phyloP scores from a whole-genome alignment of 2,329 filamentous ascomycete species.

The Xylaria arbuscula region DNA sequence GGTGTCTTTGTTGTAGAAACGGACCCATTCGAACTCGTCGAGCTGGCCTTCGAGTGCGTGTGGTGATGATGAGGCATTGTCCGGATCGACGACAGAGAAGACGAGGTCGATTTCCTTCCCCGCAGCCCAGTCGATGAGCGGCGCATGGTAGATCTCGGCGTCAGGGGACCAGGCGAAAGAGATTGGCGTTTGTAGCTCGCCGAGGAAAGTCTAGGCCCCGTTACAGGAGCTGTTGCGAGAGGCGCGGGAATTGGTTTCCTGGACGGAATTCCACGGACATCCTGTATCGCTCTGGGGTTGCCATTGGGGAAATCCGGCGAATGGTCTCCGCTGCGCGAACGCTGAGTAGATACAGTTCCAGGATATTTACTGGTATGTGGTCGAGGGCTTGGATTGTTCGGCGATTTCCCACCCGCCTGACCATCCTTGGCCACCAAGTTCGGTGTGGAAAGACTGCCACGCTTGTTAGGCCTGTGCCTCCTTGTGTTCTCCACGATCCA shows the following conservation, averaged over 20 bases:
- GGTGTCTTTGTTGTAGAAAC: constrained; percentile 76
- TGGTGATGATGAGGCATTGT: constrained; percentile 87
- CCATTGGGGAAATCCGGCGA: constrained; percentile 65
- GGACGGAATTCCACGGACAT: constrained; percentile 38
- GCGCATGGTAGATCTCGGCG: constrained; percentile 86
- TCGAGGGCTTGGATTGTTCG: constrained; percentile 66
- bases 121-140: constrained; percentile 85
- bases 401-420: constrained; percentile 55
- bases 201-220: constrained; percentile 53
- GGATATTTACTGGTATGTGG: constrained; percentile 71
- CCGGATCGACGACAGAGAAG: constrained; percentile 91
- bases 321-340: constrained; percentile 59
- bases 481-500: constrained; percentile 71
- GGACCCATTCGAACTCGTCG: constrained; percentile 84
- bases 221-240: constrained; percentile 47
- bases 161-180: constrained; percentile 85
- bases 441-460: constrained; percentile 68
- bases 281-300: constrained; percentile 52
- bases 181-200: constrained; percentile 77
- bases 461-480: constrained; percentile 61
- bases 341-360: constrained; percentile 52
- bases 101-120: constrained; percentile 94
- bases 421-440: constrained; percentile 65
- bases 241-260: constrained; percentile 47
- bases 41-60: constrained; percentile 93